Base-by-base conservation (phyloP, 192 early-diverging fungal species). In the Spizellomyces sp. region DNA sequence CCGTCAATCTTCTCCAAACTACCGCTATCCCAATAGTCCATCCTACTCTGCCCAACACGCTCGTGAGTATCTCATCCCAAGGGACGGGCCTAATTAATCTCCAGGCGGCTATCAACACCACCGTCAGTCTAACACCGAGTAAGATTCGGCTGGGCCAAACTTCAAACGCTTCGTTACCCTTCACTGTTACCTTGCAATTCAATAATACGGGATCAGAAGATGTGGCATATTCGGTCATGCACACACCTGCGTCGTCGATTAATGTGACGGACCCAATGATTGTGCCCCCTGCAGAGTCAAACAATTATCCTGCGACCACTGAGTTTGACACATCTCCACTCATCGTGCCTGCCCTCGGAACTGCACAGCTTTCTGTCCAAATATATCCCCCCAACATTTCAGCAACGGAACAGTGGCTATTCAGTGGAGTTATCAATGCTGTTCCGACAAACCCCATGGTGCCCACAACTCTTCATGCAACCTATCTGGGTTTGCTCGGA, bases 211-310 rank as follows among this genome's bases (percentile, higher is more conserved):
- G 59, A n/a, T 15, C 12, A 12, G 12, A 12, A 12, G 59, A 61
- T 22, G 22, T 36, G 12, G 17, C 15, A 61, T 12, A 19, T 12
- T 15, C 15, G 17, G 10, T 61, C 12, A 3, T 2, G n/a, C 12
- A 12, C 10, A 12, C 15, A 2, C 2, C 59, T 17, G 22, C 15
- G 12, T 12, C 59, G 27, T 22, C 59, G 10, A 61, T 61, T 27
- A 36, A 61, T 36, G 12, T 61, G 15, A 36, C 59, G n/a, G 59
- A 61, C 36, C 59, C 59, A 10, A 61, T 61, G 17, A 36, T 36
- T 36, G 27, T 36, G 27, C 27, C 27, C 3, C 27, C 27, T 36
- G 27, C 27, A 36, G 59, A 61, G 22, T 12, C 59, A 12, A 27
- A 61, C 27, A 12, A 15, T 2, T 61, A 17, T 36, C n/a, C 59